phyloP scores from a whole-genome alignment of 1,284 basidiomycete genomes.

The Pseudozyma flocculosa region DNA sequence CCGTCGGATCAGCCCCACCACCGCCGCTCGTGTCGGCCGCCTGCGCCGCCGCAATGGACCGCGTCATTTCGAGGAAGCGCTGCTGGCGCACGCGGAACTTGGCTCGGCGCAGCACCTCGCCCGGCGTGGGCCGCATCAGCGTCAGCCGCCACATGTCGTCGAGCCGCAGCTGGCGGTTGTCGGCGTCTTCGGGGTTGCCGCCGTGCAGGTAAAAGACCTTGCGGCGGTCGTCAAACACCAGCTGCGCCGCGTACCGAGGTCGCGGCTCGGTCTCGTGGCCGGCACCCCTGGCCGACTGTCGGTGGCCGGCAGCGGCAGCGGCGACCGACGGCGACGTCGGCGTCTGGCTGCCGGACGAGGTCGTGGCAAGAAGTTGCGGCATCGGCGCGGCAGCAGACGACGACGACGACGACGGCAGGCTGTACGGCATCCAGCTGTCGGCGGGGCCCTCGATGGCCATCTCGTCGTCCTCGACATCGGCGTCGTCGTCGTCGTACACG shows the following conservation, averaged over 20 bases:
- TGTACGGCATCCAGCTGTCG: conserved; percentile 25
- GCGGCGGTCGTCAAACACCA: conserved; percentile 54
- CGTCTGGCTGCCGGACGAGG: not conserved
- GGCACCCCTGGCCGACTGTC: conserved; percentile 3
- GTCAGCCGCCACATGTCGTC: conserved; percentile 56
- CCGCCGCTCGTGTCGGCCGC: too few species aligned
- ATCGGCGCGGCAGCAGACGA: too few species aligned
- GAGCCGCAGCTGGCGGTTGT: conserved; percentile 31
- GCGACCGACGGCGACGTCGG: not conserved
- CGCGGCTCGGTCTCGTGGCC: conserved; percentile 25
- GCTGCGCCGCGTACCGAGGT: conserved; percentile 50
- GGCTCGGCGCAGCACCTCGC: conserved; percentile 52
- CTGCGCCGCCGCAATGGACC: conserved; percentile 16
- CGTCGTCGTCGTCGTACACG: conserved; percentile 24
- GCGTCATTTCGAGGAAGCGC: conserved; percentile 50
- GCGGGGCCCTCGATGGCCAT: conserved; percentile 27
- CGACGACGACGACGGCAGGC: too few species aligned
- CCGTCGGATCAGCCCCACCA: conserved; percentile 9
- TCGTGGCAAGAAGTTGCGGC: not conserved
- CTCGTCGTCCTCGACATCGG: conserved; percentile 18
- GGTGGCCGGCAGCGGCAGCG: not conserved
- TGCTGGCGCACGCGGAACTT: conserved; percentile 58
- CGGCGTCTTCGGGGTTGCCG: conserved; percentile 50
- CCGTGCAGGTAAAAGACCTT: conserved; percentile 57
- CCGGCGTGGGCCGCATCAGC: conserved; percentile 48